These are phyloP conservation scores for Fusarium continuum DNA, from an alignment of 2,329 filamentous ascomycete genomes.

Conservation along the genomic window DNA sequence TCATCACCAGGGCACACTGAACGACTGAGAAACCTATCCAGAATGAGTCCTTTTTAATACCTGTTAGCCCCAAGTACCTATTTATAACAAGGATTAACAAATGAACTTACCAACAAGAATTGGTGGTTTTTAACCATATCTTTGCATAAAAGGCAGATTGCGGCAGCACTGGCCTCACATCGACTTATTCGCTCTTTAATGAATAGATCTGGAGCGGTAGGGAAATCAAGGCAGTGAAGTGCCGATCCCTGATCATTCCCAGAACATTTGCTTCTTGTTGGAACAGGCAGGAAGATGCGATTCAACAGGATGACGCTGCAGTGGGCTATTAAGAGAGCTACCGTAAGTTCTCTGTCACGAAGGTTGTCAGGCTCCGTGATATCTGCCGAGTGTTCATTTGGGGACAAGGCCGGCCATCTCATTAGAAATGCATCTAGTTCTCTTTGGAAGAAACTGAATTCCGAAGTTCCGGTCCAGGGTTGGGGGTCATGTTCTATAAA, in stretches of 20 bases:
- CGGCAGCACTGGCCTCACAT: slow-evolving; percentile 13
- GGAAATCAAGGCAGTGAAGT: slow-evolving; percentile 2
- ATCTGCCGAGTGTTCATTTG: background rate
- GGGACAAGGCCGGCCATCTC: background rate
- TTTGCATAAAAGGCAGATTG: slow-evolving; percentile 8
- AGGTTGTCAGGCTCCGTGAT: background rate
- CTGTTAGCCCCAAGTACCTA: background rate
- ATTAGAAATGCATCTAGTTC: background rate
- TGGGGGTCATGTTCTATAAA: background rate
- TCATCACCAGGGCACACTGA: background rate
- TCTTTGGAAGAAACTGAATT: background rate
- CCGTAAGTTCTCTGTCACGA: background rate
- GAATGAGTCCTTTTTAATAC: background rate
- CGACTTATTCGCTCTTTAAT: slow-evolving; percentile 11
- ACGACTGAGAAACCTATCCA: background rate
- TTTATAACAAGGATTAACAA: too few species aligned
- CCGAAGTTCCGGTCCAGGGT: background rate
- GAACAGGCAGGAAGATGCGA: slow-evolving; percentile 10
- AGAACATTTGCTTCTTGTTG: background rate
- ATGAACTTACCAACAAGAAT: background rate
- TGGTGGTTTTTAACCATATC: background rate
- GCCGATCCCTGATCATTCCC: background rate
- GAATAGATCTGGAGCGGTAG: slow-evolving; percentile 5
- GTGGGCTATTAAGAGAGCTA: background rate
- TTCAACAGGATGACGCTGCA: slow-evolving; percentile 4